Conservation (phyloP, 2,329 filamentous ascomycete species). For the Arthrobotrys entomopaga region DNA sequence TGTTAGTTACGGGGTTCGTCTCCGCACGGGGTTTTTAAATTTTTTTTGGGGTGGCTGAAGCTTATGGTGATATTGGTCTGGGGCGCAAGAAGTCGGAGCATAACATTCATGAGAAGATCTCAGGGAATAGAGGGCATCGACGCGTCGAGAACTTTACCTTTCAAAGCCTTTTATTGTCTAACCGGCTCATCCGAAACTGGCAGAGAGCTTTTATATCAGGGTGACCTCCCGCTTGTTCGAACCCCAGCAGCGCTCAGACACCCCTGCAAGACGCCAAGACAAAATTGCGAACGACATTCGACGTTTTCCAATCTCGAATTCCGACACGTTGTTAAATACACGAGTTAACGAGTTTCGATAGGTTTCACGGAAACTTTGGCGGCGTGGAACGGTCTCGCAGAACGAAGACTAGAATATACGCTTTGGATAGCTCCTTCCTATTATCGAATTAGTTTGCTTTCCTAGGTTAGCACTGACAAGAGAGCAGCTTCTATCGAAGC, state of each 20-base stretch:
- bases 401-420: conserved; percentile 10
- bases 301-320: conserved; percentile 9
- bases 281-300: conserved; percentile 54
- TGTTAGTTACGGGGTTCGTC: conserved; percentile 46
- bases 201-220: conserved; percentile 40
- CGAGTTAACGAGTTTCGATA: conserved; percentile 30
- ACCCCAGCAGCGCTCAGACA: conserved; percentile 20
- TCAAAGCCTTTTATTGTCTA: conserved; percentile 12
- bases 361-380: conserved; percentile 29
- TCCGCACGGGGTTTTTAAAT: conserved; percentile 38
- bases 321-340: conserved; percentile 54
- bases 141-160: not conserved
- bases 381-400: conserved; percentile 35
- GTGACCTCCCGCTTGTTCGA: conserved; percentile 36
- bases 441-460: conserved; percentile 29
- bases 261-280: conserved; percentile 49
- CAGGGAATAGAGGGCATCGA: conserved; percentile 15
- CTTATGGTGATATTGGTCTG: conserved; percentile 32
- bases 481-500: conserved; percentile 23
- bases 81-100: conserved; percentile 10
- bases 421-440: conserved; percentile 35
- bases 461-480: conserved; percentile 32
- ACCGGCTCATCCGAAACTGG: conserved; percentile 34
- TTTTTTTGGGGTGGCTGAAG: conserved; percentile 37
- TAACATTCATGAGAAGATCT: conserved; percentile 10